Evolutionary conservation across 306 rosid species (phyloP), one percentile per base, ranked within the genome.

Genomic region (Lablab purpureus): DNA sequence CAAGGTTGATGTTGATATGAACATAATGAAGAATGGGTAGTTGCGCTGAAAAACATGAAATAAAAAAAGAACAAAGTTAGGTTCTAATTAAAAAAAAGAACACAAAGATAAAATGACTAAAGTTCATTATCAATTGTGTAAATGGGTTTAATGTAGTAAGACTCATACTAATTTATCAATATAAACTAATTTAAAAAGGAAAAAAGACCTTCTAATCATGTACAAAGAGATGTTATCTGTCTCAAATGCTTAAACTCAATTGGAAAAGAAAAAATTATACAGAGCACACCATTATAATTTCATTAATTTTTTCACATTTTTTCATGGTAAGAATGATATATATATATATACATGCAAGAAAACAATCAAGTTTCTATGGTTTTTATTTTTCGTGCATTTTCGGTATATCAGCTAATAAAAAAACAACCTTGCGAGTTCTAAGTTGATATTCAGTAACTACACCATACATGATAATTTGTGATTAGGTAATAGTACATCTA

Each of bases 11-110:
- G 97, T 66, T 14, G 94, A 88, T 82, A 90, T 89, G 85, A 92
- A 94, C 81, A 89, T 55, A 28, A 94, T 79, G 85, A 92, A 94
- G 89, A 88, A 90, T 19, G 90, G 97, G 83, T 94, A 94, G 84
- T 94, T 94, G 30, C 97, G 90, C 97, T 94, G 96, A 87, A 87
- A 30, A 17, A 80, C 79, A 88, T 7, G 27, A 71, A 74, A n/a
- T n/a, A n/a, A 56, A 69, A 2, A 67, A 49, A 34, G 36, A 81
- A 64, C 12, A 19, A 45, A 63, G 75, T 79, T 74, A 82, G 84
- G 60, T 77, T 79, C 18, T 52, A 4, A 14, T 47, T 13, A 59
- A 80, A 68, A 60, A 52, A 11, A 58, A 45, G 7, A 58, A 54
- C 28, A 50, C 12, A 55, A 55, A 55, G 43, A 30, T 13, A 28